phyloP scores from a whole-genome alignment of 2,329 filamentous ascomycete genomes.

The Ophiostoma himal-ulmi region DNA sequence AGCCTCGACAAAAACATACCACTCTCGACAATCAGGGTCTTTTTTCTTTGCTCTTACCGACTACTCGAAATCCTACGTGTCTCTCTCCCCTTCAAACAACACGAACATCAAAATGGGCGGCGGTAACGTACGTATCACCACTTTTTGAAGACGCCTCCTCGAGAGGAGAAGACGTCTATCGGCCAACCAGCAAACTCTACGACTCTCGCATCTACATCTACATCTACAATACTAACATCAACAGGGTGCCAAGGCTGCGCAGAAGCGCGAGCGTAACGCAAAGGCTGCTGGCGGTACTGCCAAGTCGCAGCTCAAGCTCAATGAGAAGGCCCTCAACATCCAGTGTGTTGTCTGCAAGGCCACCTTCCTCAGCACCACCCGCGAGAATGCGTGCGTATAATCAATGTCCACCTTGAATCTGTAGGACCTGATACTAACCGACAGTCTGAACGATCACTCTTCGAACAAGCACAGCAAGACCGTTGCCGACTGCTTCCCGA shows the following conservation, averaged over 20 bases:
- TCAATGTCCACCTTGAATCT: too few species aligned
- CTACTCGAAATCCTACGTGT: background rate
- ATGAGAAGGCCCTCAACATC: conserved; percentile 67
- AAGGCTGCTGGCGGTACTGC: conserved; percentile 50
- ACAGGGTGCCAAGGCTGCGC: conserved; percentile 39
- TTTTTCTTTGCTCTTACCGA: background rate
- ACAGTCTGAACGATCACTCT: conserved; percentile 63
- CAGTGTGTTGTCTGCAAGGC: conserved; percentile 72
- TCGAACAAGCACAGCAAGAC: conserved; percentile 71
- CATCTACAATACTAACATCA: background rate
- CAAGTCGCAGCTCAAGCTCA: conserved; percentile 66
- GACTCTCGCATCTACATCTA: background rate
- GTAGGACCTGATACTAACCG: background rate
- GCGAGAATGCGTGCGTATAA: conserved; percentile 57
- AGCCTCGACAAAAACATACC: conserved; percentile 7
- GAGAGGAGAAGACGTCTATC: background rate
- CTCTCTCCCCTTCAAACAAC: background rate
- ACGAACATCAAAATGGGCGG: conserved; percentile 31
- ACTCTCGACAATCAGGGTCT: background rate
- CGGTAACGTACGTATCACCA: conserved; percentile 31
- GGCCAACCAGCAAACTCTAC: background rate
- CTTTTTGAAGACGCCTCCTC: background rate
- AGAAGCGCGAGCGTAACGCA: conserved; percentile 67
- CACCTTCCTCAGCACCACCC: conserved; percentile 72
- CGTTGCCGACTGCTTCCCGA: conserved; percentile 65